Evolutionary conservation across 805 yeast genomes (phyloP), one percentile per base, ranked within the genome.

Genomic region (Starmerella davenportii): DNA sequence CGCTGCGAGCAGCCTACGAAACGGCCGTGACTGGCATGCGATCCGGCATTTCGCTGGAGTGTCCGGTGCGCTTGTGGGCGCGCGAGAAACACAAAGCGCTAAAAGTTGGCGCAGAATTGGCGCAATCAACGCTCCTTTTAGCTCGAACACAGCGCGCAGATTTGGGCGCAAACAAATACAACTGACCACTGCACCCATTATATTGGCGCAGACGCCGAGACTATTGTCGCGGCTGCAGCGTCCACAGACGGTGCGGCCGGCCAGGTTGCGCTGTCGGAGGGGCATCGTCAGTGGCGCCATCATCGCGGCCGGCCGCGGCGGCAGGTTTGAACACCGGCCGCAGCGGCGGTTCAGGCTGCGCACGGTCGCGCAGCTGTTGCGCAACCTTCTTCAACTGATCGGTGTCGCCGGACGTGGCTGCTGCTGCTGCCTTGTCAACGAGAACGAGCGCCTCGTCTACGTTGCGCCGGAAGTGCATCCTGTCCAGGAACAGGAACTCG

Each of bases 381-480:
- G 51, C 48, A 33, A 47, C 49, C 44, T 33, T 45, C 46, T 41
- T 50, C 49, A 37, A 55, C 28, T 39, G 36, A 3, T 19, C 51
- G 14, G 41, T 34, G 30, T 47, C 46, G 24, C 46, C 48, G 17
- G 28, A 38, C 28, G 40, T 46, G 14, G 57, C 54, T 11, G 56
- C 56, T 2, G 42, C 58, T 5, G 64, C 56, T 1, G 78, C 74
- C 44, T 63, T 60, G 29, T 62, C 49, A 29, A 76, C 57, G 43
- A 72, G 67, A n/a, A 57, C 53, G 40, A 74, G 70, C n/a, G 73
- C 72, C 11, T 59, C 62, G 3, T 57, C 50, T 2, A 76, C 65
- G 54, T 75, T 79, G 38, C 69, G 69, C 50, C 78, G 70, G 46
- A 76, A 59, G 14, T 73, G 65, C 42, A 78, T 58, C 51, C 95